Conservation (phyloP, 192 early-diverging fungal species). For the Chytriomyces confervae region DNA sequence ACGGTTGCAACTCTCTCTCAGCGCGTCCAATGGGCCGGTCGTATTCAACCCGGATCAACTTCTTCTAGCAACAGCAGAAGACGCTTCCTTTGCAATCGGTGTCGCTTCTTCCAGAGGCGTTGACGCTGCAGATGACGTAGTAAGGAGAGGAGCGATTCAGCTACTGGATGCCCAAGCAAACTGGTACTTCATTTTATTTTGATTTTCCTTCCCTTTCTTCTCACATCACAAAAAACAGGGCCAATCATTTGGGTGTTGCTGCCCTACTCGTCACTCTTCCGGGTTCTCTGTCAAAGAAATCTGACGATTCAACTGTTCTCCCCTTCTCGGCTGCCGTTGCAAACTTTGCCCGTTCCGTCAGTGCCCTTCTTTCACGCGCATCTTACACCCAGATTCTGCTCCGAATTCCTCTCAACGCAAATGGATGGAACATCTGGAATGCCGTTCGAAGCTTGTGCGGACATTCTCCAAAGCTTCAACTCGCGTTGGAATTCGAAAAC, state of each 20-base stretch:
- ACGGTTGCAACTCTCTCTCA: background rate
- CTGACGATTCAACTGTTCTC: too few species aligned
- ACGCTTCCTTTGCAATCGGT: background rate
- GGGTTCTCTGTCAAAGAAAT: too few species aligned
- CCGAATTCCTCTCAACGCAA: conserved; percentile 50
- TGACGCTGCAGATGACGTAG: too few species aligned
- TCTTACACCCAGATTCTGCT: conserved; percentile 53
- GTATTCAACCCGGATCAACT: background rate
- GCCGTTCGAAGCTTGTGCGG: conserved; percentile 72
- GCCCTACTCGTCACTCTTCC: background rate
- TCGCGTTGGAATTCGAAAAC: conserved; percentile 46
- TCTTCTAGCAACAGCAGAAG: conserved; percentile 2
- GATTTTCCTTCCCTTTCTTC: too few species aligned
- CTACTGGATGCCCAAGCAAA: too few species aligned
- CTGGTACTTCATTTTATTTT: too few species aligned
- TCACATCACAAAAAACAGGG: background rate
- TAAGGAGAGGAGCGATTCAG: too few species aligned
- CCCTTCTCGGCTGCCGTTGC: background rate
- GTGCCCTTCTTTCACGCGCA: background rate
- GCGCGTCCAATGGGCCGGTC: background rate
- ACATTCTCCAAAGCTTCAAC: conserved; percentile 66
- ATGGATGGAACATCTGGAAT: conserved; percentile 84
- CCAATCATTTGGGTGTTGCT: background rate
- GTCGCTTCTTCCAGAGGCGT: background rate
- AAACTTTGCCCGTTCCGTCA: background rate